Base-by-base conservation (phyloP, 768 basidiomycete species). In the Mrakia frigida region DNA sequence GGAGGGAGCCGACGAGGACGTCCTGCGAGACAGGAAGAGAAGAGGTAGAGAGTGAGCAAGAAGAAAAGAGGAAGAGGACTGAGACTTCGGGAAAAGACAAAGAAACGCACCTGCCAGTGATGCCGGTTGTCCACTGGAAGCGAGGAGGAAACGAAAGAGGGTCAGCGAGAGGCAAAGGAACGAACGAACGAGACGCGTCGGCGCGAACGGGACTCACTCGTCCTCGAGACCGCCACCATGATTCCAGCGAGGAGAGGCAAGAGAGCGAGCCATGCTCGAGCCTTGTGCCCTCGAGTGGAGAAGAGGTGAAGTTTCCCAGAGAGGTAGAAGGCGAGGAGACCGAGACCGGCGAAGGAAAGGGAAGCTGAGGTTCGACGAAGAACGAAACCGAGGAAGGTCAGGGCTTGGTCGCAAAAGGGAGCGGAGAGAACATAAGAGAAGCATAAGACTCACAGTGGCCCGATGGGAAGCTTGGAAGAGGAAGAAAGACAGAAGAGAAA, bases 281-380 rank as follows among this genome's bases (percentile, higher is more conserved):
- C 74, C 88, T 68, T 84, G 73, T 93, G 88, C 5, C 94, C 94
- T 65, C 88, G 87, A 35, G 85, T 86, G 82, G 97, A 94, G 78
- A 94, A 96, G 7, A 98, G 84, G 81, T 95, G 94, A 80, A 96
- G 84, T 83, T 98, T 98, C 3, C 95, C 97, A 16, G 92, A 91
- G 9, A 95, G 84, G 82, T 97, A 98, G 79, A 92, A 90, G 1
- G 91, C 86, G 56, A 98, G 86, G 84, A 94, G 95, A 1, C 92
- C 92, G 11, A 99, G 86, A 1, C 96, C 96, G 9, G 94, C 92
- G 82, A 96, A 98, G 0, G 94, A 93, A 73, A 96, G 93, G 92
- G 79, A 68, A 1, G 74, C 71, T 72, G 70, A 11, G n/a, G 31
- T 28, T 41, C 39, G 46, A 21, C 39, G 46, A 21, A 37, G 37